These are phyloP conservation scores for Melaleuca quinquenervia DNA, from an alignment of 345 rosid species.

Conservation along the genomic window DNA sequence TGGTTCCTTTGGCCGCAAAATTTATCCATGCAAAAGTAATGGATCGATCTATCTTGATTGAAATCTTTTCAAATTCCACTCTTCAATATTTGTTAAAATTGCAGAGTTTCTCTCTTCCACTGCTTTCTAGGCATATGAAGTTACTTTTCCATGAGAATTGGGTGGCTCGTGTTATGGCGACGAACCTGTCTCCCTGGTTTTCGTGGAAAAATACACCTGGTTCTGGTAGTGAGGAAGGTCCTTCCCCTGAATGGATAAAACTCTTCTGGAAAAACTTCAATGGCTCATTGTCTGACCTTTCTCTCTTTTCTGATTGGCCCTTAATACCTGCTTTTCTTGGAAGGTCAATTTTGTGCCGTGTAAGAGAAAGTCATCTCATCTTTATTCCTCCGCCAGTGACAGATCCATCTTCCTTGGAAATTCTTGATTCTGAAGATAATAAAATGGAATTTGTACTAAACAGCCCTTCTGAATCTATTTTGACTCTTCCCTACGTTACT, in stretches of 20 bases:
- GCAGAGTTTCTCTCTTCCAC: constrained; percentile 53
- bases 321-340: constrained; percentile 93
- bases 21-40: constrained; percentile 71
- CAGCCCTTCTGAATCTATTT: constrained; percentile 27
- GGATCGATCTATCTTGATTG: constrained; percentile 55
- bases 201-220: constrained; percentile 64
- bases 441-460: constrained; percentile 15
- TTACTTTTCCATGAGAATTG: constrained; percentile 64
- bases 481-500: constrained; percentile 29
- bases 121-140: constrained; percentile 68
- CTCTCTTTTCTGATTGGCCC: constrained; percentile 84
- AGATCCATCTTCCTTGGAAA: constrained; percentile 21
- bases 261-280: constrained; percentile 77
- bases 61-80: constrained; percentile 43
- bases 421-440: constrained; percentile 14
- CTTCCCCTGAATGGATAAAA: constrained; percentile 80
- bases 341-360: constrained; percentile 77
- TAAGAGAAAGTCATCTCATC: constrained; percentile 57
- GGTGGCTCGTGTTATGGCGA: constrained; percentile 61
- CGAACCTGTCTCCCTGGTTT: constrained; percentile 75
- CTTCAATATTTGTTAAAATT: constrained; percentile 47
- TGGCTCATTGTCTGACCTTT: constrained; percentile 53
- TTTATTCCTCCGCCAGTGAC: constrained; percentile 57
- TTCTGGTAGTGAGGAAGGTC: constrained; percentile 62
- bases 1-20: constrained; percentile 63